phyloP scores from a whole-genome alignment of 306 rosid genomes.

The Purshia tridentata region DNA sequence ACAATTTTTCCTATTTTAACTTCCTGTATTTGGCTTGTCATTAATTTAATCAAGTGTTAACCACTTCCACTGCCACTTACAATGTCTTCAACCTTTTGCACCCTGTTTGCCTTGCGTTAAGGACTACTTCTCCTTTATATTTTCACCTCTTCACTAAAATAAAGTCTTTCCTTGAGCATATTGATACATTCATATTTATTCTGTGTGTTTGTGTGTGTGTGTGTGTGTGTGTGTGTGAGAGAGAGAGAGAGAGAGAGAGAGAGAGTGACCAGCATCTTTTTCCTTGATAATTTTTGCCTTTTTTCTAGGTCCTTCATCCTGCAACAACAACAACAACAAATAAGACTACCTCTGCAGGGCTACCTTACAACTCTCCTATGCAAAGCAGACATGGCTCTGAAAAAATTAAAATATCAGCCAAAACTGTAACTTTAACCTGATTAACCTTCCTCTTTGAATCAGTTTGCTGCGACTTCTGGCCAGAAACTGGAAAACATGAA shows the following conservation, averaged over 20 bases:
- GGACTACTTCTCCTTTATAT: too few relatives aligned
- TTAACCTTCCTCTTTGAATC: conserved; percentile 59
- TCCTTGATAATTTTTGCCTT: conserved; percentile 37
- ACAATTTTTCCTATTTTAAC: too few relatives aligned
- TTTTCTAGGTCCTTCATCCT: conserved; percentile 56
- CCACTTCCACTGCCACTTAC: too few relatives aligned
- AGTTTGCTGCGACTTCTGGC: conserved; percentile 44
- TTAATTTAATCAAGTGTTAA: too few relatives aligned
- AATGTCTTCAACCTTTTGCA: too few relatives aligned
- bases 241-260: conserved; percentile 12
- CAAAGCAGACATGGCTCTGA: conserved; percentile 18
- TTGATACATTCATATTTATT: background rate
- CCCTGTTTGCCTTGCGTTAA: too few relatives aligned
- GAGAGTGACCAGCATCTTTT: conserved; percentile 38
- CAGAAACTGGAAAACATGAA: conserved; percentile 54
- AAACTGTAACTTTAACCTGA: conserved; percentile 40
- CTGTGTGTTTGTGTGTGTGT: too few relatives aligned
- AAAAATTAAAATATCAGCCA: conserved; percentile 10
- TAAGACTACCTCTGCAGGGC: conserved; percentile 11
- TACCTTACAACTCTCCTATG: conserved; percentile 24
- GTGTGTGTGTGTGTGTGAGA: too few relatives aligned
- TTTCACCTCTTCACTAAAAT: background rate
- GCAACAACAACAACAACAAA: conserved; percentile 21
- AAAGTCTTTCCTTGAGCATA: background rate
- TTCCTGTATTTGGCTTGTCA: too few relatives aligned